Conservation (phyloP, 164 flowering plant species). For the Platanus orientalis region DNA sequence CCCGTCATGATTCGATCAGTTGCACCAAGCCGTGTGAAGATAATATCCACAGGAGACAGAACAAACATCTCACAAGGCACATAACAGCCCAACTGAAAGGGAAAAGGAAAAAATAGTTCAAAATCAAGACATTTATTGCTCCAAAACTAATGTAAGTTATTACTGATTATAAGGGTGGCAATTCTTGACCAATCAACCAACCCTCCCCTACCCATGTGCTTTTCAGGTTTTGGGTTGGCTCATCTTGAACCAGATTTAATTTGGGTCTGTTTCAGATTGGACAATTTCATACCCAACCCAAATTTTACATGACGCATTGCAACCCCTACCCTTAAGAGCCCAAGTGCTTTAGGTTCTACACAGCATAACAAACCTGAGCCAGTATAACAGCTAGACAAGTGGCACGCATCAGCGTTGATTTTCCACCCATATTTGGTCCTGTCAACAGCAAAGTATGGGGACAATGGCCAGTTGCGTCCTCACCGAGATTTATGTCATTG, state of each 20-base stretch:
- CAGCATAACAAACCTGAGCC: slow-evolving; percentile 65
- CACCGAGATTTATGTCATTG: slow-evolving; percentile 81
- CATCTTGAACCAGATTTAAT: no score
- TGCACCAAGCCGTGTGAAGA: slow-evolving; percentile 95
- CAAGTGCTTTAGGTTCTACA: not conserved
- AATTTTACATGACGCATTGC: not conserved
- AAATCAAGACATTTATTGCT: not conserved
- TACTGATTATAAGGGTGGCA: not conserved
- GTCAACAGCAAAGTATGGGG: slow-evolving; percentile 77
- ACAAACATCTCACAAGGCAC: slow-evolving; percentile 78
- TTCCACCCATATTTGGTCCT: slow-evolving; percentile 99
- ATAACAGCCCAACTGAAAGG: slow-evolving; percentile 80
- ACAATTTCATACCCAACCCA: not conserved
- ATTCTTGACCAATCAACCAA: not conserved
- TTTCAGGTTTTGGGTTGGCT: no score
- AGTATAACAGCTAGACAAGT: slow-evolving; percentile 83
- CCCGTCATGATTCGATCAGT: slow-evolving; percentile 95
- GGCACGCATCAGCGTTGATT: slow-evolving; percentile 95
- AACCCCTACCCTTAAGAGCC: not conserved
- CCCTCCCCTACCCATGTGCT: not conserved
- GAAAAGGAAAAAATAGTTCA: slow-evolving; percentile 6
- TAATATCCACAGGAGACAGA: slow-evolving; percentile 73
- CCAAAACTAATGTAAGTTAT: not conserved
- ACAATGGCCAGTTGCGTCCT: slow-evolving; percentile 36
- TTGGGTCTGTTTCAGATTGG: no score